These are phyloP conservation scores for Talaromyces sp. DNA, from an alignment of 2,329 filamentous ascomycete genomes.

Conservation along the genomic window DNA sequence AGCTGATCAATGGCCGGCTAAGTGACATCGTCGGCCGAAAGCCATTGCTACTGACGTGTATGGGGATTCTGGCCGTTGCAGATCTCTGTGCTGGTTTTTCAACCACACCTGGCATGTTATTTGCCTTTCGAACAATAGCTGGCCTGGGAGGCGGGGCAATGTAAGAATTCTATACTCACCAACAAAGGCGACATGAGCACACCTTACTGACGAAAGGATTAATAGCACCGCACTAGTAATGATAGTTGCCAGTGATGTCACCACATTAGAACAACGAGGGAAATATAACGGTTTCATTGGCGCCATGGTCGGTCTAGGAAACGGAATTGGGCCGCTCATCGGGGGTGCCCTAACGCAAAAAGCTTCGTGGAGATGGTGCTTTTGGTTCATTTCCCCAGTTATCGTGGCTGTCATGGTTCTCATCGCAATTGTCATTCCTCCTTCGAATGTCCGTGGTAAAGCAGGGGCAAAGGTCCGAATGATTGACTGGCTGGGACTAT, in stretches of 20 bases:
- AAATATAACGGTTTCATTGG: conserved; percentile 32
- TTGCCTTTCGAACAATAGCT: conserved; percentile 50
- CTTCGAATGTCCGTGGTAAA: not conserved
- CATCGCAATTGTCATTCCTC: conserved; percentile 6
- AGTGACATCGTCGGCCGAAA: conserved; percentile 55
- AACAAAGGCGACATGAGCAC: not conserved
- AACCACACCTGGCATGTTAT: conserved; percentile 46
- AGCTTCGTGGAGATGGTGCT: conserved; percentile 24
- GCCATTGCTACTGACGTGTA: conserved; percentile 43
- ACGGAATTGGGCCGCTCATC: conserved; percentile 35
- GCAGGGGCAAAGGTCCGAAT: conserved; percentile 4
- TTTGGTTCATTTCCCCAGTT: conserved; percentile 4
- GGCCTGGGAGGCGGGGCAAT: conserved; percentile 54
- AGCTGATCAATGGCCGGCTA: conserved; percentile 53
- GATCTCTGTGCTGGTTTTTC: conserved; percentile 51
- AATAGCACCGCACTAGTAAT: conserved; percentile 42
- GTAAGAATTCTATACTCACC: not conserved
- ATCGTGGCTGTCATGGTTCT: not conserved
- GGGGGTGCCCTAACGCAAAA: conserved; percentile 25
- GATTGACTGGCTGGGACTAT: conserved; percentile 7
- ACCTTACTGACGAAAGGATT: not conserved
- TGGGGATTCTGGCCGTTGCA: conserved; percentile 44
- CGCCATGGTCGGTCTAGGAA: conserved; percentile 24
- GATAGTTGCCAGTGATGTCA: conserved; percentile 52
- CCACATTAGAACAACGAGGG: conserved; percentile 48